Base-by-base conservation (phyloP, 306 rosid species). In the Acacia melanoxylon region DNA sequence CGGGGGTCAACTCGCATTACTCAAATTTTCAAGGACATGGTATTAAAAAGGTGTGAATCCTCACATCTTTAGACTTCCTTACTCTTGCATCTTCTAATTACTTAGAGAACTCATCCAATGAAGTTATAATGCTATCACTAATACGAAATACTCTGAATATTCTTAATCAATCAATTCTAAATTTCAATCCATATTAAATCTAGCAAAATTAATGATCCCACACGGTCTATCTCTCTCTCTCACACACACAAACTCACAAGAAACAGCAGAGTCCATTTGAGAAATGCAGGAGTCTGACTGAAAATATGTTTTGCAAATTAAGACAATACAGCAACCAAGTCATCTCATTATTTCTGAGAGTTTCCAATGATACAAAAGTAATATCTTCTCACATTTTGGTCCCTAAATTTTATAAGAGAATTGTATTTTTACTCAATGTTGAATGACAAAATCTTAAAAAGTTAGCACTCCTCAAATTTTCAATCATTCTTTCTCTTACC, bases 401-500 rank as follows among this genome's bases (percentile, higher is more conserved):
- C 59, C 75, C 59, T 75, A 13, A 1, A 12, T 70, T 13, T 19
- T 14, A 58, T 33, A 41, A 68, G 45, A n/a, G 14, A 14, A 54
- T 24, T 10, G 25, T 20, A 79, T 83, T 68, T 68, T 44, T 33
- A 54, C 56, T 35, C 27, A 22, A 29, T 17, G 31, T 15, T 10
- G 45, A 51, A 48, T 63, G 20, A 76, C 27, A 69, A 11, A 10
- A 68, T 27, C 27, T 11, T 24, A 22, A 59, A 29, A 63, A 51
- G 41, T 54, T 42, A 52, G 74, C 29, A 11, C 35, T 33, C 52
- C 78, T 46, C 27, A 15, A 49, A 58, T 42, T 73, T 67, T 42
- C 42, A 16, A 67, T 79, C 41, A 74, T 79, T 66, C 35, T 46
- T 61, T 54, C 61, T 58, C 44, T 80, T 35, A 25, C 31, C n/a